Evolutionary conservation across 2,329 filamentous ascomycete species (phyloP).

Genomic region (Fusarium sarcochroum): DNA sequence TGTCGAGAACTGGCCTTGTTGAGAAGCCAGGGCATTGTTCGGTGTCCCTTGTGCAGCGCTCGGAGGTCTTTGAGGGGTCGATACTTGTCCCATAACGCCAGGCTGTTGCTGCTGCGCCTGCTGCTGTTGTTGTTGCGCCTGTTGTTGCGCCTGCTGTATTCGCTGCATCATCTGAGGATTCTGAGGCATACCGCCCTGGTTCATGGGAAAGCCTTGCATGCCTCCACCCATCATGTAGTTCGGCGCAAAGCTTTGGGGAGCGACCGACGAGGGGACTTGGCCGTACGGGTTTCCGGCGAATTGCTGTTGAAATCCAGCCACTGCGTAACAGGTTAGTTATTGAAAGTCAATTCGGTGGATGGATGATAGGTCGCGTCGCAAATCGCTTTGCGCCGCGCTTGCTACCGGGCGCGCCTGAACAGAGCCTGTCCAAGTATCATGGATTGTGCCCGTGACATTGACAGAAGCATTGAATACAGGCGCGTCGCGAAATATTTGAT

Average conservation of each 20-base stretch:
- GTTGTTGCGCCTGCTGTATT: conserved; percentile 36
- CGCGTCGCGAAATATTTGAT: conserved; percentile 15
- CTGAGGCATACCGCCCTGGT: conserved; percentile 63
- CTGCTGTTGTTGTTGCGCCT: conserved; percentile 53
- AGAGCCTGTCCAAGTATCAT: not conserved
- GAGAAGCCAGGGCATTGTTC: conserved; percentile 48
- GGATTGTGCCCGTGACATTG: not conserved
- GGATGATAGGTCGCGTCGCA: conserved; percentile 26
- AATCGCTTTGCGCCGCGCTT: conserved; percentile 37
- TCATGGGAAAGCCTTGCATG: conserved; percentile 71
- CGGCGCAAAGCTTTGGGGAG: conserved; percentile 66
- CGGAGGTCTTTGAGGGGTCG: conserved; percentile 53
- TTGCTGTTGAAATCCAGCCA: conserved; percentile 71
- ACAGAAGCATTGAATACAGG: not conserved
- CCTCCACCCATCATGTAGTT: conserved; percentile 66
- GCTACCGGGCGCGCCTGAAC: conserved; percentile 4
- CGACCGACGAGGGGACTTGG: conserved; percentile 63
- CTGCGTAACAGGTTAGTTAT: conserved; percentile 52
- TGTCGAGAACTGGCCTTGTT: conserved; percentile 53
- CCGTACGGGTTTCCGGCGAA: conserved; percentile 72
- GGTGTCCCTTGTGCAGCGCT: conserved; percentile 53
- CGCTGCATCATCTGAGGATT: conserved; percentile 54
- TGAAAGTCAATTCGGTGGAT: not conserved
- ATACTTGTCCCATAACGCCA: conserved; percentile 48
- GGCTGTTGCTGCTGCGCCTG: conserved; percentile 52